Percentiles rank a stretch among this genome's conserved stretches.
Evolutionary conservation across 805 yeast genomes (phyloP).

Genomic region (Wickerhamiella spandovensis): DNA sequence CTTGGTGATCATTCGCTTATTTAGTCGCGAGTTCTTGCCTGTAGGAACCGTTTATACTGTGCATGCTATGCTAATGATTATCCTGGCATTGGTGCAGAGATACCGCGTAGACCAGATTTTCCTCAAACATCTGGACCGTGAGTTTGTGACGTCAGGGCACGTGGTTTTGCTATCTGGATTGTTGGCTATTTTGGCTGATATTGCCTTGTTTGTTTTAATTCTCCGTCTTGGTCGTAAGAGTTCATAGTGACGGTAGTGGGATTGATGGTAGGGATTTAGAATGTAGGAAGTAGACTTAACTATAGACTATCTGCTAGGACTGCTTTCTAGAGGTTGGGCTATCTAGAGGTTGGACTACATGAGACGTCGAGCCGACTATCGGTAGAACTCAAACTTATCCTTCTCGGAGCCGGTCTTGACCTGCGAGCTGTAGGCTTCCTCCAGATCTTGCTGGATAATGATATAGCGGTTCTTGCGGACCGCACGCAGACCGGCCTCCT

Average conservation of each 20-base stretch:
- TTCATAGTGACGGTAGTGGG: too few species aligned
- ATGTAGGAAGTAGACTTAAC: too few species aligned
- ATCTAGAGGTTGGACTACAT: too few species aligned
- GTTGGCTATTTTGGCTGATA: conserved; percentile 39
- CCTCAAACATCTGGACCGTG: conserved; percentile 26
- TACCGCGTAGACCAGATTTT: conserved; percentile 24
- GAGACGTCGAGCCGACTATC: too few species aligned
- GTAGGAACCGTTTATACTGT: conserved; percentile 53
- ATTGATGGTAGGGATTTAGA: too few species aligned
- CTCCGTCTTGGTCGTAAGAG: conserved; percentile 26
- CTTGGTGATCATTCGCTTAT: conserved; percentile 49
- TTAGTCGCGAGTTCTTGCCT: conserved; percentile 48
- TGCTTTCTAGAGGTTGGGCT: too few species aligned
- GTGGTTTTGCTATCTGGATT: conserved; percentile 39
- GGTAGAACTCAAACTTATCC: conserved; percentile 95
- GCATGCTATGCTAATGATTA: conserved; percentile 38
- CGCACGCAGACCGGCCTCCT: conserved; percentile 98
- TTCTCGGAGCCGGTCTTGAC: conserved; percentile 92
- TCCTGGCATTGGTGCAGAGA: conserved; percentile 27
- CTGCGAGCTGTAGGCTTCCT: conserved; percentile 94
- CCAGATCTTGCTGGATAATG: conserved; percentile 88
- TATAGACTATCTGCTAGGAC: too few species aligned
- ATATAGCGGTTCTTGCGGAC: conserved; percentile 97
- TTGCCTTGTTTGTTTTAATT: conserved; percentile 39
- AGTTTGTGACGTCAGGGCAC: conserved; percentile 50